These are phyloP conservation scores for Zoysia pacifica DNA, from an alignment of 176 grass and related monocot genomes.

Conservation along the genomic window DNA sequence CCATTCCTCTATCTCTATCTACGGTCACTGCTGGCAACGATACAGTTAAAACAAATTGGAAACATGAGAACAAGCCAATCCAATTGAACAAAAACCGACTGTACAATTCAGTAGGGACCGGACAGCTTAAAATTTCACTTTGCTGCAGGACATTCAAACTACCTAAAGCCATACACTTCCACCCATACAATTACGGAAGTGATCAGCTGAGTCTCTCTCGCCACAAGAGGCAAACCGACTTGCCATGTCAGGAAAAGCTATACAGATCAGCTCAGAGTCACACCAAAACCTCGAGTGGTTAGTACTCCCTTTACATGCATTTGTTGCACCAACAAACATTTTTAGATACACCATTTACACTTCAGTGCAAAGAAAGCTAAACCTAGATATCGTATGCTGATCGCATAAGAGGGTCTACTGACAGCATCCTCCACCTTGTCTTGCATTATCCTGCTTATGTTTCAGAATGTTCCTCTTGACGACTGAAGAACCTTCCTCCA, in stretches of 20 bases:
- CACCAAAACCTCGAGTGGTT: constrained; percentile 40
- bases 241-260: constrained; percentile 17
- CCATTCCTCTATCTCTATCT: background rate
- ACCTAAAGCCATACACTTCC: background rate
- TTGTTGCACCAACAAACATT: background rate
- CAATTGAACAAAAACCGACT: background rate
- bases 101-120: background rate
- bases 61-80: background rate
- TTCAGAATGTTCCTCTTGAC: constrained; percentile 81
- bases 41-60: background rate
- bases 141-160: background rate
- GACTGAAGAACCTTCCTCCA: constrained; percentile 79
- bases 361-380: constrained; percentile 16
- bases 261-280: constrained; percentile 29
- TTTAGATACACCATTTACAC: constrained; percentile 61
- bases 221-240: constrained; percentile 29
- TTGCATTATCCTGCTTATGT: constrained; percentile 77
- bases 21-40: background rate
- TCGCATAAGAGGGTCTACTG: constrained; percentile 36
- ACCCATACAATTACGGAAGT: background rate
- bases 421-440: constrained; percentile 60
- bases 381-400: constrained; percentile 5
- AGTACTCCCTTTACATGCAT: constrained; percentile 8
- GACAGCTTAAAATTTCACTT: background rate
- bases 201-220: background rate